Evolutionary conservation across 495 filamentous ascomycete species (phyloP).

Genomic region (Aspergillus kassunensis): DNA sequence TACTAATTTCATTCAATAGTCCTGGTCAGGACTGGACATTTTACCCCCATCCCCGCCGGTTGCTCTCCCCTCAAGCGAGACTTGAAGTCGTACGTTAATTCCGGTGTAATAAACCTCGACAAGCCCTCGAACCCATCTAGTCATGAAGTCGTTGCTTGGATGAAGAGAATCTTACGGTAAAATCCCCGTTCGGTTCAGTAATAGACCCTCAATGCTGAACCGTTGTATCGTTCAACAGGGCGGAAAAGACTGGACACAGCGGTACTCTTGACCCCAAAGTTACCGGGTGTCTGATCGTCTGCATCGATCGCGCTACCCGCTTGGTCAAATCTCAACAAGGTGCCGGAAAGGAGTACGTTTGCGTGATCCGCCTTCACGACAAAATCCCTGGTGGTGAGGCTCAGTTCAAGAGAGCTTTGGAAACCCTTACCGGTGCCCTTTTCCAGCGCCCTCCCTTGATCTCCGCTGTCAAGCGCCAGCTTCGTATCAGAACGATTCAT

Average conservation of each 20-base stretch:
- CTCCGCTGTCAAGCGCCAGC: constrained; percentile 95
- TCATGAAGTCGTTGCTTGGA: constrained; percentile 98
- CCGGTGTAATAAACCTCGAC: constrained; percentile 96
- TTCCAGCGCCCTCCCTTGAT: constrained; percentile 97
- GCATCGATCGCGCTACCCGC: constrained; percentile 91
- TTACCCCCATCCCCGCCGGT: constrained; percentile 88
- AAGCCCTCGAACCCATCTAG: constrained; percentile 97
- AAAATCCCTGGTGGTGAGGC: constrained; percentile 85
- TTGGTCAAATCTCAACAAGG: constrained; percentile 98
- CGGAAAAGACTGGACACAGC: constrained; percentile 96
- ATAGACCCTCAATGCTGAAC: constrained; percentile 18
- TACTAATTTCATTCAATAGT: constrained; percentile 46
- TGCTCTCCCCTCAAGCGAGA: constrained; percentile 84
- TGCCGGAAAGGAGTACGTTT: constrained; percentile 87
- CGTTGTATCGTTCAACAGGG: constrained; percentile 44
- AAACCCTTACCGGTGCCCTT: constrained; percentile 90
- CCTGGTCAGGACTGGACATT: constrained; percentile 83
- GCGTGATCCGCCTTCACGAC: constrained; percentile 87
- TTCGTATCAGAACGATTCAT: constrained; percentile 94
- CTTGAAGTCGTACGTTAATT: constrained; percentile 90
- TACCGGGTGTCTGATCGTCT: constrained; percentile 92
- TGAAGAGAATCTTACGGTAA: constrained; percentile 93
- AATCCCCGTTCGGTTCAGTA: not conserved
- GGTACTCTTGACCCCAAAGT: constrained; percentile 95
- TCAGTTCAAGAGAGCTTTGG: constrained; percentile 83